A percentile compares a stretch with the other conserved stretches of the same genome.
phyloP scores from a whole-genome alignment of 805 yeast species.

The Yarrowia bubula region DNA sequence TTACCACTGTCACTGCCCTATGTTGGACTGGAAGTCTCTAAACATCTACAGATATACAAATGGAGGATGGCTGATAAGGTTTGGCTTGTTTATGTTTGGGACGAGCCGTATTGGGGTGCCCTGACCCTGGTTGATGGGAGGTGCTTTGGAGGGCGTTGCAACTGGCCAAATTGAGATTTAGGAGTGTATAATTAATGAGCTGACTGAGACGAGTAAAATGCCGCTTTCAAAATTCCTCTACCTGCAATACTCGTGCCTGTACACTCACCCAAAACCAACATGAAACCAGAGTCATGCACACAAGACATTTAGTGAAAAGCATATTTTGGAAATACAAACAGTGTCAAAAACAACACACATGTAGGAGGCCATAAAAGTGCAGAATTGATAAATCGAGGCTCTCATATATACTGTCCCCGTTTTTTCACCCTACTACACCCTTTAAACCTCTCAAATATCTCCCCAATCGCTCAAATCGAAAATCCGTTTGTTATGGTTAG shows the following conservation, averaged over 20 bases:
- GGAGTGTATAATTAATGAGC: neutral
- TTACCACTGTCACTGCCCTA: neutral
- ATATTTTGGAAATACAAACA: slow-evolving; percentile 1
- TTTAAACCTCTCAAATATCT: no score
- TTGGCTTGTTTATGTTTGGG: slow-evolving; percentile 26
- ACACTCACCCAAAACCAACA: neutral
- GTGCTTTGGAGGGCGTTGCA: rapidly evolving
- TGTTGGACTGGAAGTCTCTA: neutral
- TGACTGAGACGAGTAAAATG: neutral
- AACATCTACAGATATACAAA: slow-evolving; percentile 20
- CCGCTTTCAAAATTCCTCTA: neutral
- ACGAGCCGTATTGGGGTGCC: slow-evolving; percentile 12
- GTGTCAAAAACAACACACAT: neutral
- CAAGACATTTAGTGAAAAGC: neutral
- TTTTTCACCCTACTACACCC: no score
- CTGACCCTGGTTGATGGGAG: neutral
- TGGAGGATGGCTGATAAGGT: slow-evolving; percentile 1
- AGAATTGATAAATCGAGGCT: no score
- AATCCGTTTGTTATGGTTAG: neutral
- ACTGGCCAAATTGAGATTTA: neutral
- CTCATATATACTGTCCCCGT: neutral
- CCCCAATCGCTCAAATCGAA: neutral
- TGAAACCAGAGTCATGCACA: neutral
- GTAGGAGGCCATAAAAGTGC: neutral
- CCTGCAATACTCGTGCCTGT: neutral